Evolutionary conservation across 148 eudicot species (phyloP), one percentile per base, ranked within the genome.

Genomic region (Simmondsia chinensis): DNA sequence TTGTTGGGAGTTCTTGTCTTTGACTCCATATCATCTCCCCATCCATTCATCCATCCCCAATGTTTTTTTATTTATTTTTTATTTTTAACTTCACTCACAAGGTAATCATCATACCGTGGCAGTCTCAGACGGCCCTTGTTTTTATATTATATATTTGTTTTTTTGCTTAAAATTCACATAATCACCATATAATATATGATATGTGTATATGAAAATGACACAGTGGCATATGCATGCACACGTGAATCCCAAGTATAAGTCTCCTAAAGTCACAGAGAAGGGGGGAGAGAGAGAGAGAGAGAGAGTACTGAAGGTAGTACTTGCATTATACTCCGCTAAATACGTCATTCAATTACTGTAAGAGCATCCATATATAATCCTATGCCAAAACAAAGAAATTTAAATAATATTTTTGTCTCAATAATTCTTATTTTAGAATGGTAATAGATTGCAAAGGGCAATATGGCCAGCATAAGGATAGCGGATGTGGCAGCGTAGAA

Each of bases 111-210:
- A 59, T 72, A 50, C 43, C 63, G 64, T 54, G 48, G 42, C 48
- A 39, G 32, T 14, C 58, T 53, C 42, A 43, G n/a, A n/a, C 40
- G 42, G 20, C 33, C 28, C 39, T 13, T n/a, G 9, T 51, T 11
- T 18, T 24, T 9, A n/a, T n/a, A n/a, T n/a, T n/a, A n/a, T n/a
- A n/a, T n/a, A n/a, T n/a, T 34, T n/a, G 4, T 4, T 9, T 60
- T 70, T 70, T 79, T 79, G 80, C 88, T 73, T 80, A 83, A 80
- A 76, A 77, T 76, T 80, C 80, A 80, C 80, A 77, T 70, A n/a
- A n/a, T n/a, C n/a, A n/a, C n/a, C n/a, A n/a, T n/a, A n/a, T n/a
- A 70, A 77, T 60, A 60, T 32, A 18, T 11, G 22, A 24, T 40
- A 32, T 3, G 24, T 23, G 17, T 26, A n/a, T n/a, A n/a, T n/a